These are phyloP conservation scores for Erythrophleum fordii DNA, from an alignment of 306 rosid species.

Conservation along the genomic window DNA sequence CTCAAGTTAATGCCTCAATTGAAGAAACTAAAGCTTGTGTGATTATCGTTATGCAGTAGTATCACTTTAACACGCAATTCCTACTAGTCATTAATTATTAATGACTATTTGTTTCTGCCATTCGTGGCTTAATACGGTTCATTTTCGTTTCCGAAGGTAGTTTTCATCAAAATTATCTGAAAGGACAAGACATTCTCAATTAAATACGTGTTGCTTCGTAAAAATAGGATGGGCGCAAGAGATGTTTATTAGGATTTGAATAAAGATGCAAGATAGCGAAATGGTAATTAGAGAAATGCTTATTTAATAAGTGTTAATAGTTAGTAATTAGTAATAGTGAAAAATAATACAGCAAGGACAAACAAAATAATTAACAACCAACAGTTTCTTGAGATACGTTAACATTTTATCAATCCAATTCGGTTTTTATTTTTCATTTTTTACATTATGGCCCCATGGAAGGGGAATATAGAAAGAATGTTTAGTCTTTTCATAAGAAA, in stretches of 20 bases:
- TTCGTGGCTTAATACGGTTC: conserved; percentile 28
- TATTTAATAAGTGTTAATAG: background rate
- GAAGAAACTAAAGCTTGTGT: conserved; percentile 13
- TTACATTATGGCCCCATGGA: no score
- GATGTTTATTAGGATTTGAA: background rate
- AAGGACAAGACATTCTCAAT: background rate
- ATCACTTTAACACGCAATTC: conserved; percentile 36
- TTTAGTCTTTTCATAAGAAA: background rate
- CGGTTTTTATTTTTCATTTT: no score
- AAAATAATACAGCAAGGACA: no score
- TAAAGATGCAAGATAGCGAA: background rate
- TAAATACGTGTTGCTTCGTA: conserved; percentile 7
- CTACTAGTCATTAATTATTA: conserved; percentile 22
- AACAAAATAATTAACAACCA: background rate
- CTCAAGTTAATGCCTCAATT: background rate
- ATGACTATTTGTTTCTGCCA: background rate
- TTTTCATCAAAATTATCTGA: conserved; percentile 28
- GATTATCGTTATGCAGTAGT: no score
- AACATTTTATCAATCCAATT: no score
- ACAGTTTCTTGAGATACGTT: no score
- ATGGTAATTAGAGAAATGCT: background rate
- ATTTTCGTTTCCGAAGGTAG: background rate
- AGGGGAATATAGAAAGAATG: no score
- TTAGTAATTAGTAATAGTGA: background rate
- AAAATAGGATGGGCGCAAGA: background rate